Percentiles rank a stretch among this genome's conserved stretches.
These are phyloP conservation scores for Domatiomyces globalis DNA, from an alignment of 2,329 filamentous ascomycete species.

Conservation along the genomic window DNA sequence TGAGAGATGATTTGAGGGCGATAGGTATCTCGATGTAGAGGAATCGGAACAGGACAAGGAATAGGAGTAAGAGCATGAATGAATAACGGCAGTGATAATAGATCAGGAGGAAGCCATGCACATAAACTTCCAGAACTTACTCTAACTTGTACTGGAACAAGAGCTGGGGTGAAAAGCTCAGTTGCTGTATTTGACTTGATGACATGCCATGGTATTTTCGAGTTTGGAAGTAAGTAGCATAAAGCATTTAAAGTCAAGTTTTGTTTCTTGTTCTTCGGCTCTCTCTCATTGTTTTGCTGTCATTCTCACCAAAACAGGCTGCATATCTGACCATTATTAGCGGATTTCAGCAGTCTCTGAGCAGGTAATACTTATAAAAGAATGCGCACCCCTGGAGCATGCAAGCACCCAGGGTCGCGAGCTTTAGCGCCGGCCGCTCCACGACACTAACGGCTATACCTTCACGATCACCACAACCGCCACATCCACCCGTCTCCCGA, in stretches of 20 bases:
- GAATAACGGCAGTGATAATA: neutral
- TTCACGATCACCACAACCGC: slow-evolving; percentile 3
- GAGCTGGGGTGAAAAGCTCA: neutral
- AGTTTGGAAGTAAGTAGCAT: no score
- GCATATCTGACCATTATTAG: neutral
- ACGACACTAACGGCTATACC: slow-evolving; percentile 1
- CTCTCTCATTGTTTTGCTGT: neutral
- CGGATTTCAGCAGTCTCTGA: slow-evolving; percentile 1
- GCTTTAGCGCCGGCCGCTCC: slow-evolving; percentile 1
- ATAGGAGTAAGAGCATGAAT: neutral
- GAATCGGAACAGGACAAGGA: neutral
- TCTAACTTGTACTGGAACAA: neutral
- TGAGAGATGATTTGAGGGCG: neutral
- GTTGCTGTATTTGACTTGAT: neutral
- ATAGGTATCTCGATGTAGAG: neutral
- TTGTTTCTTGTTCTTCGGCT: neutral
- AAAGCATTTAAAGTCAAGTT: no score
- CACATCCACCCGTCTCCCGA: slow-evolving; percentile 1
- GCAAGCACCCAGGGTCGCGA: slow-evolving; percentile 9
- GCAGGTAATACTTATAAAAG: slow-evolving; percentile 18
- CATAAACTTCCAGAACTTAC: neutral
- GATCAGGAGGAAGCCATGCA: neutral
- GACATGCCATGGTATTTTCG: neutral
- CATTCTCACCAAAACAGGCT: neutral
- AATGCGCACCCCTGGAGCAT: slow-evolving; percentile 7